Conservation (phyloP, 257 asterid species). For the Mitragyna speciosa region DNA sequence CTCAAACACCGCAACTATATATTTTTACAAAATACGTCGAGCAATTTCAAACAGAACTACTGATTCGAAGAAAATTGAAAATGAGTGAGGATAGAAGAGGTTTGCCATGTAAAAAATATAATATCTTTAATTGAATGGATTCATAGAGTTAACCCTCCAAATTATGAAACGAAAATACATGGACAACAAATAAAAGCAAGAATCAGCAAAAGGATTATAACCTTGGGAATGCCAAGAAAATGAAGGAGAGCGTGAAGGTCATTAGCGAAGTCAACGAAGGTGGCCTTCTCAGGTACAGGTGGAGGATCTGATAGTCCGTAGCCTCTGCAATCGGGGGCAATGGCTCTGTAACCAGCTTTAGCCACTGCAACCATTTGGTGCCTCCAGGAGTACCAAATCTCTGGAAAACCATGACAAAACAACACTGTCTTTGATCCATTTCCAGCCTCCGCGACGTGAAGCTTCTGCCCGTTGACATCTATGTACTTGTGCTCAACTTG, state of each 20-base stretch:
- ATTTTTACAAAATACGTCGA: too few species aligned
- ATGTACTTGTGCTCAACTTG: conserved; percentile 28
- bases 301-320: conserved; percentile 57
- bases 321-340: conserved; percentile 62
- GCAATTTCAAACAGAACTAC: too few species aligned
- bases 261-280: conserved; percentile 26
- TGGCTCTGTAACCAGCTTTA: conserved; percentile 47
- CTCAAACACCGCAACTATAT: too few species aligned
- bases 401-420: conserved; percentile 40
- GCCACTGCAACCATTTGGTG: conserved; percentile 25
- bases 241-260: conserved; percentile 48
- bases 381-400: conserved; percentile 45
- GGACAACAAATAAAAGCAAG: too few species aligned
- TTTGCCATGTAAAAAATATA: too few species aligned
- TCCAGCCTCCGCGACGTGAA: conserved; percentile 32
- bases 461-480: conserved; percentile 31
- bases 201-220: not conserved
- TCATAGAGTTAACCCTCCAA: too few species aligned
- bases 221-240: conserved; percentile 52
- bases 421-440: conserved; percentile 12
- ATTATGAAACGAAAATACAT: too few species aligned
- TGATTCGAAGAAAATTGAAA: too few species aligned
- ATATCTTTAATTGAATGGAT: too few species aligned
- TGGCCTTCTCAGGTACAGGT: conserved; percentile 43
- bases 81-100: too few species aligned